phyloP scores from a whole-genome alignment of 2,329 filamentous ascomycete genomes.

The Penicillium carneum region DNA sequence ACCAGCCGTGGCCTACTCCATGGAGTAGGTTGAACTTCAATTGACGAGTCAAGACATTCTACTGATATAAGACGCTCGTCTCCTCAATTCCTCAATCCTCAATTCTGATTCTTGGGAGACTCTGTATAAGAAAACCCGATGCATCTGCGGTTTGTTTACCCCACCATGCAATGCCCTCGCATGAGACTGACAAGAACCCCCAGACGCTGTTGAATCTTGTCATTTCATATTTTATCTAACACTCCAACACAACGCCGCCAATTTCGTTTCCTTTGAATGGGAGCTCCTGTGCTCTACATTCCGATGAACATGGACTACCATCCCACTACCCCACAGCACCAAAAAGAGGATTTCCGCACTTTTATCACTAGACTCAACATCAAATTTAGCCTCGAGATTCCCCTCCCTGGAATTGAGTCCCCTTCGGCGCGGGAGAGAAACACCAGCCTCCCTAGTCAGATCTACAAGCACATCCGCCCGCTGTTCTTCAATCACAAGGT shows the following conservation, averaged over 20 bases:
- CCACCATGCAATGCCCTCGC: neutral
- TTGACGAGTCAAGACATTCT: neutral
- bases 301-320: neutral
- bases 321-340: constrained; percentile 35
- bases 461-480: constrained; percentile 39
- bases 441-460: constrained; percentile 33
- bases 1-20: neutral
- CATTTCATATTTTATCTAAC: neutral
- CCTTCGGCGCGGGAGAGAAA: constrained; percentile 27
- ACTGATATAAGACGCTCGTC: neutral
- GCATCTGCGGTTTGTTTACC: constrained; percentile 8
- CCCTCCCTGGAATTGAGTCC: constrained; percentile 33
- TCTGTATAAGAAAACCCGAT: neutral
- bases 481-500: constrained; percentile 41
- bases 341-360: constrained; percentile 34
- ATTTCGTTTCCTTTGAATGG: neutral
- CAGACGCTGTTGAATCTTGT: neutral
- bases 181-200: neutral
- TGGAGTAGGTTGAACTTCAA: neutral
- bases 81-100: neutral
- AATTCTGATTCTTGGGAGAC: neutral
- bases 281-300: neutral
- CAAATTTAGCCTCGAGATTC: constrained; percentile 46
- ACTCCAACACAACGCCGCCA: too few relatives aligned
- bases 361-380: constrained; percentile 46